These are phyloP conservation scores for Ophiostoma pallidulum DNA, from an alignment of 2,329 filamentous ascomycete species.

Conservation along the genomic window DNA sequence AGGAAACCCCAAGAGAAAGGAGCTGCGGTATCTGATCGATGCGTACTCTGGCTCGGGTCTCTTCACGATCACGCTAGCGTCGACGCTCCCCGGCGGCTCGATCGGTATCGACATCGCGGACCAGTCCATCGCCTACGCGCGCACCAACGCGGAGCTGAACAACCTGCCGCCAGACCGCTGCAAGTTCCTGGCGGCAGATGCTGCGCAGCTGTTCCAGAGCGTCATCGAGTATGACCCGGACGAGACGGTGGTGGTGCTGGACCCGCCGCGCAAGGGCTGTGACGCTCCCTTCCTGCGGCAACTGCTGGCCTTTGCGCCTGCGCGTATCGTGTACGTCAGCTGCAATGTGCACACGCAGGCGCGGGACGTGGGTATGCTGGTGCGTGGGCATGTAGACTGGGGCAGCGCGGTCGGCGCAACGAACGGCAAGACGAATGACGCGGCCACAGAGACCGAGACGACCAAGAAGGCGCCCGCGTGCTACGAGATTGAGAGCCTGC, in stretches of 20 bases:
- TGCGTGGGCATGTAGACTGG: slow-evolving; percentile 50
- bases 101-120: slow-evolving; percentile 85
- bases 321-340: slow-evolving; percentile 82
- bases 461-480: slow-evolving; percentile 30
- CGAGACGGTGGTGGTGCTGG: slow-evolving; percentile 87
- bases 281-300: slow-evolving; percentile 76
- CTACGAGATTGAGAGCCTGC: slow-evolving; percentile 83
- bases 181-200: slow-evolving; percentile 83
- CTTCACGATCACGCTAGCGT: slow-evolving; percentile 88
- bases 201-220: slow-evolving; percentile 67
- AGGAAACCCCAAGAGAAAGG: slow-evolving; percentile 12
- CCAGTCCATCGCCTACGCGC: slow-evolving; percentile 68
- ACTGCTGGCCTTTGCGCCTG: slow-evolving; percentile 66
- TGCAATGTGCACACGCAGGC: slow-evolving; percentile 99
- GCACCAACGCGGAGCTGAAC: slow-evolving; percentile 70
- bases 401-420: slow-evolving; percentile 19
- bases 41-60: slow-evolving; percentile 96
- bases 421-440: slow-evolving; percentile 20
- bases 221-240: slow-evolving; percentile 58
- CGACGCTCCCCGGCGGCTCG: slow-evolving; percentile 69
- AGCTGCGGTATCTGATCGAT: slow-evolving; percentile 80
- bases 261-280: slow-evolving; percentile 94
- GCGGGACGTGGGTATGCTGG: slow-evolving; percentile 78
- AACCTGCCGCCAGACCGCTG: slow-evolving; percentile 57
- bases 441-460: slow-evolving; percentile 23